Evolutionary conservation across 495 filamentous ascomycete genomes (phyloP).

Genomic region (Penicillium arizonense): DNA sequence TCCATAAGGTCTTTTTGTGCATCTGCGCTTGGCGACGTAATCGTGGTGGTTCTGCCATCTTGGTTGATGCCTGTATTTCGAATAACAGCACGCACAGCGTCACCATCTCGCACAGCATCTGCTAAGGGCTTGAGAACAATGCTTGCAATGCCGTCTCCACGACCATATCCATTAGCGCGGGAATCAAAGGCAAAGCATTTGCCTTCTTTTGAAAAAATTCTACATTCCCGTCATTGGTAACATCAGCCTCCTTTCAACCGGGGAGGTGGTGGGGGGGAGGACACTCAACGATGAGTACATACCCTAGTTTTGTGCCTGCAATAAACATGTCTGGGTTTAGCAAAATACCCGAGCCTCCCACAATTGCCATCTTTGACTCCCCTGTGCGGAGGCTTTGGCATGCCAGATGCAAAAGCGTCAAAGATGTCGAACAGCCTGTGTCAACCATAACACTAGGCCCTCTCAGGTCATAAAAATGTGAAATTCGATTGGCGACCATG

Average conservation of each 20-base stretch:
- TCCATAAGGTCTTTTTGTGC: slow-evolving; percentile 26
- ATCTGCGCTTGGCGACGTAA: slow-evolving; percentile 13
- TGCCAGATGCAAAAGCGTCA: slow-evolving; percentile 43
- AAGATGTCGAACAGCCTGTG: slow-evolving; percentile 49
- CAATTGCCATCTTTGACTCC: slow-evolving; percentile 25
- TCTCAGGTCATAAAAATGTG: slow-evolving; percentile 47
- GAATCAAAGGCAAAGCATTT: slow-evolving; percentile 20
- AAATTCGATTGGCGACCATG: slow-evolving; percentile 48
- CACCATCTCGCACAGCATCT: slow-evolving; percentile 2
- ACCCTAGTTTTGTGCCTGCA: too few relatives aligned
- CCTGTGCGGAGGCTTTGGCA: slow-evolving; percentile 35
- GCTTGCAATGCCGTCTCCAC: slow-evolving; percentile 33
- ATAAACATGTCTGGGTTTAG: slow-evolving; percentile 9
- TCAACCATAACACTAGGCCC: slow-evolving; percentile 38
- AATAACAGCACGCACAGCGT: slow-evolving; percentile 11
- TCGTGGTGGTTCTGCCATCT: slow-evolving; percentile 23
- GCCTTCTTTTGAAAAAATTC: too few relatives aligned
- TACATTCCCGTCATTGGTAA: background rate
- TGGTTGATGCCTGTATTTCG: slow-evolving; percentile 11
- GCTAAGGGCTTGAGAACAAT: slow-evolving; percentile 29
- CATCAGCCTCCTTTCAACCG: too few relatives aligned
- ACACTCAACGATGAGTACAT: too few relatives aligned
- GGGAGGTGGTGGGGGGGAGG: too few relatives aligned
- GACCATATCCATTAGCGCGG: slow-evolving; percentile 32
- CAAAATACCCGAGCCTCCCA: slow-evolving; percentile 17